phyloP scores from a whole-genome alignment of 768 basidiomycete genomes.

The Leccinum subgranulosum region DNA sequence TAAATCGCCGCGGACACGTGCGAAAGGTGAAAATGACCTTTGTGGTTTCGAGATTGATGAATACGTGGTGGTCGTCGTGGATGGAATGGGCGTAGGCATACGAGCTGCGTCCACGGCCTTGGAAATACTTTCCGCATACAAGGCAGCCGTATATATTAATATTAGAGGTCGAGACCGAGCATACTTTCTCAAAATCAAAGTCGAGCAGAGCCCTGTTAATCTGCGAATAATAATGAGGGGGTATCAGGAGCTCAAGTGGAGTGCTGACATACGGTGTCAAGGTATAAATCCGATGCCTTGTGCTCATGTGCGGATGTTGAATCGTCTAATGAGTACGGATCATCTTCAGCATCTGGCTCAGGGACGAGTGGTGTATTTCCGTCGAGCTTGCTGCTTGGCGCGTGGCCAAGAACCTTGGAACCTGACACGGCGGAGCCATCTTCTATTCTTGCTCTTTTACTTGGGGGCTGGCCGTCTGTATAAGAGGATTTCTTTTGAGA shows the following conservation, averaged over 20 bases:
- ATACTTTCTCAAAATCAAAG: constrained; percentile 99
- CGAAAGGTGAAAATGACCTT: constrained; percentile 48
- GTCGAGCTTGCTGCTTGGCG: constrained; percentile 20
- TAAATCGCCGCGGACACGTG: constrained; percentile 19
- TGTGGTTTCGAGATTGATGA: constrained; percentile 90
- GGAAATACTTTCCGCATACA: constrained; percentile 98
- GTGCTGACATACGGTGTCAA: constrained; percentile 75
- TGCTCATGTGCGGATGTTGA: constrained; percentile 24
- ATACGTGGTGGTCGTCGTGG: constrained; percentile 97
- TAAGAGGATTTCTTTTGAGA: constrained; percentile 4
- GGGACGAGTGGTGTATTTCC: constrained; percentile 27
- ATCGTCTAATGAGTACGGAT: constrained; percentile 27
- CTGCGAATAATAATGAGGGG: constrained; percentile 41
- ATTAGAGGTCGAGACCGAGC: constrained; percentile 93
- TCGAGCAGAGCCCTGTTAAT: constrained; percentile 89
- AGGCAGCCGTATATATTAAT: constrained; percentile 98
- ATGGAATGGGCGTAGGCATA: constrained; percentile 98
- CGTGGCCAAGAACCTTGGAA: constrained; percentile 29
- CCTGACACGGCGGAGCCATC: constrained; percentile 2
- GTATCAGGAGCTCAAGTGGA: constrained; percentile 9
- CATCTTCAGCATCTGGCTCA: constrained; percentile 23
- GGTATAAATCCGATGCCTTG: constrained; percentile 81
- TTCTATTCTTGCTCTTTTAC: constrained; percentile 29
- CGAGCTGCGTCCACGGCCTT: constrained; percentile 90
- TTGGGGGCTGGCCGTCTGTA: constrained; percentile 25